Evolutionary conservation across 2,329 filamentous ascomycete genomes (phyloP).

Genomic region (Chalaropsis ovoidea): DNA sequence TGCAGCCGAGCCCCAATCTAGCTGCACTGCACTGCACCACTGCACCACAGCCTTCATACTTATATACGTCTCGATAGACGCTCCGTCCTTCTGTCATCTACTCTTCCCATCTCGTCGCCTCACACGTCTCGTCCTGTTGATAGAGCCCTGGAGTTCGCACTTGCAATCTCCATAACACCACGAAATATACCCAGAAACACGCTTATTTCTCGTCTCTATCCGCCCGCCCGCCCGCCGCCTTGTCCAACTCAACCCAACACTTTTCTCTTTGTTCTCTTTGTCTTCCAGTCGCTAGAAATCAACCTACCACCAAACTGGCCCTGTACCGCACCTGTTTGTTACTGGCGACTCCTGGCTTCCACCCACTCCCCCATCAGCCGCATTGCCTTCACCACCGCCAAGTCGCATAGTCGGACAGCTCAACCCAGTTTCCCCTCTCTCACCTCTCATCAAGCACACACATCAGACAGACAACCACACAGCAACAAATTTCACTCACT

Average conservation of each 20-base stretch:
- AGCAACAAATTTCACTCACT: background rate
- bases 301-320: too few relatives aligned
- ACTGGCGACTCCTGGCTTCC: too few relatives aligned
- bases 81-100: background rate
- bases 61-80: background rate
- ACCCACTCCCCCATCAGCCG: too few relatives aligned
- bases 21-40: background rate
- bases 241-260: background rate
- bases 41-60: too few relatives aligned
- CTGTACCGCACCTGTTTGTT: too few relatives aligned
- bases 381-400: too few relatives aligned
- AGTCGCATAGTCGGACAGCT: too few relatives aligned
- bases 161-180: background rate
- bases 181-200: background rate
- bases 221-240: background rate
- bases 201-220: background rate
- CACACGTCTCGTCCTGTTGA: background rate
- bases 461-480: background rate
- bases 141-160: background rate
- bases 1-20: background rate
- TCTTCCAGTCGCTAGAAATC: too few relatives aligned
- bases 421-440: background rate
- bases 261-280: background rate
- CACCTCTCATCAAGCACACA: background rate
- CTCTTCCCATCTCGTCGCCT: background rate